These are phyloP conservation scores for Aspergillus sp. DNA, from an alignment of 2,329 filamentous ascomycete genomes.

Conservation along the genomic window DNA sequence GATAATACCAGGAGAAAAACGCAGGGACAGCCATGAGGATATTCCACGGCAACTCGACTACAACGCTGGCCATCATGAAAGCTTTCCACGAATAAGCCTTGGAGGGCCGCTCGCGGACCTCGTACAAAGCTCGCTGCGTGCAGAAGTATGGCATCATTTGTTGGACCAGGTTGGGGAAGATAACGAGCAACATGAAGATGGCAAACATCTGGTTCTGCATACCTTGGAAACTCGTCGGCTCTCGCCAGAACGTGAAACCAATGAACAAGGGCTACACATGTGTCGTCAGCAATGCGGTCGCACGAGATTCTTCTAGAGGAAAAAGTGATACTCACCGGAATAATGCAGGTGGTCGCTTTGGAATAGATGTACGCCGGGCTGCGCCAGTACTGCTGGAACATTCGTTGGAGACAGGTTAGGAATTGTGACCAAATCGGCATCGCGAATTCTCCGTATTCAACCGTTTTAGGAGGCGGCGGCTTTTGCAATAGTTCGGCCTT, in stretches of 20 bases:
- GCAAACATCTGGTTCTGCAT: slow-evolving; percentile 88
- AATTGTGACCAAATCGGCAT: slow-evolving; percentile 69
- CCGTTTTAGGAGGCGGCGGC: slow-evolving; percentile 40
- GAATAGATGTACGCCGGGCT: slow-evolving; percentile 84
- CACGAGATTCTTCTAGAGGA: slow-evolving; percentile 35
- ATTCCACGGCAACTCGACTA: slow-evolving; percentile 67
- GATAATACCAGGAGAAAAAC: slow-evolving; percentile 67
- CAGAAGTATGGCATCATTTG: slow-evolving; percentile 58
- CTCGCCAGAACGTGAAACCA: slow-evolving; percentile 76
- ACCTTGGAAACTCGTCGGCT: slow-evolving; percentile 71
- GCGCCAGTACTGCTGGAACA: slow-evolving; percentile 89
- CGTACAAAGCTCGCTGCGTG: slow-evolving; percentile 55
- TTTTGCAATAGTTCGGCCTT: slow-evolving; percentile 29
- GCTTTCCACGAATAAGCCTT: slow-evolving; percentile 71
- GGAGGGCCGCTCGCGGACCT: slow-evolving; percentile 58
- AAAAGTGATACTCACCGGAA: slow-evolving; percentile 58
- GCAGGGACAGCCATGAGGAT: slow-evolving; percentile 58
- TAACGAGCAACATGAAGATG: slow-evolving; percentile 77
- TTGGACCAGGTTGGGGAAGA: slow-evolving; percentile 61
- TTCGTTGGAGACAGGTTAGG: slow-evolving; percentile 65
- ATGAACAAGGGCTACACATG: slow-evolving; percentile 66
- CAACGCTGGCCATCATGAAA: slow-evolving; percentile 67
- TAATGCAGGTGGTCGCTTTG: slow-evolving; percentile 65
- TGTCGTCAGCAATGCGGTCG: not conserved
- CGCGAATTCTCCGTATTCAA: slow-evolving; percentile 73